Evolutionary conservation across 257 asterid species (phyloP), one percentile per base, ranked within the genome.

Genomic region (Nyctanthes arbortristis): DNA sequence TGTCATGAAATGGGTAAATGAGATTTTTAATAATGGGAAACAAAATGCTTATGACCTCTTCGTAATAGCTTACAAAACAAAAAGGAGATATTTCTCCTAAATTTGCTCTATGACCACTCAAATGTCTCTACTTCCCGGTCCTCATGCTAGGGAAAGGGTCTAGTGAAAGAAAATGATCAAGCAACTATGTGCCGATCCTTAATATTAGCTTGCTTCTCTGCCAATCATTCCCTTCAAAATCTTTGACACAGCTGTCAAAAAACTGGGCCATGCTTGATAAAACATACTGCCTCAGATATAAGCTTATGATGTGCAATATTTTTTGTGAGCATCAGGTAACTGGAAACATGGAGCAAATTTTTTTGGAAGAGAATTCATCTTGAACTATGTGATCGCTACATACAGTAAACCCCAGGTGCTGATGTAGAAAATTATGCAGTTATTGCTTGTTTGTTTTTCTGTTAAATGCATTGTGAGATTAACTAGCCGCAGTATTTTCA

Each of bases 341-440:
- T 91, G 96, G 97, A 84, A 75, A 71, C 39, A 72, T 16, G 91
- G 91, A 43, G 96, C 87, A 32, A 30, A 85, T 70, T 84, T 67
- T 85, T 91, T 86, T 81, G 78, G 85, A 55, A 77, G 69, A 75
- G 95, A 87, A 56, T 87, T 76, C 77, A 84, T 81, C 11, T 33
- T 93, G 86, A 86, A 91, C 78, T 93, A 91, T 82, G 72, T 87
- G 73, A 70, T 91, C 71, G 96, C 96, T 62, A 91, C 99, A 75
- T 82, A 79, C 86, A 83, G 77, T 60, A 89, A 91, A 79, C 91
- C 96, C 28, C 96, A 93, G 97, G 97, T 93, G 67, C 61, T 67
- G 63, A 63, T 72, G 64, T 49, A 69, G 62, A 72, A 54, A 70
- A 66, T 36, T 16, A 63, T 16, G 7, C 63, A 13, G 28, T 6